Evolutionary conservation across 768 basidiomycete species (phyloP), one percentile per base, ranked within the genome.

Genomic region (Phylloporus sp.): DNA sequence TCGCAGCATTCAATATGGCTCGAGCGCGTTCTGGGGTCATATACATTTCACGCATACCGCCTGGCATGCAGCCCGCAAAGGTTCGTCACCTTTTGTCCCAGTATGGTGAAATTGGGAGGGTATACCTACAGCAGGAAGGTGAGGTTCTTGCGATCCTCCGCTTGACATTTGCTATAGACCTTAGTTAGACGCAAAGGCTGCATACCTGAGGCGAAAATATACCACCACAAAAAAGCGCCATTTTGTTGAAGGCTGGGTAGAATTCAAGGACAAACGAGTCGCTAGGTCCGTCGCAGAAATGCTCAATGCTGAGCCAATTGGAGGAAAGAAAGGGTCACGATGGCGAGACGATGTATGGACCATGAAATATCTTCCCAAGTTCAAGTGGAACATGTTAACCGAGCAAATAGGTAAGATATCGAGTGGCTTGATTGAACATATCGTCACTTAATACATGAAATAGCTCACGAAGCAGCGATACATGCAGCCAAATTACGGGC

Each of bases 261-360:
- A 99, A 70, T 97, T 98, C 74, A 85, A 87, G 58, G 89, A 97
- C 72, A 98, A 98, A 71, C 84, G 81, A 42, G 76, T 97, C 39
- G 97, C 94, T 0, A 81, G 94, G 18, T 84, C 83, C 34, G 86
- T 95, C 9, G 95, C 95, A 8, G 91, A 83, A 50, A 92, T 98
- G 91, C 75, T 99, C 57, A 99, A 99, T 65, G 97, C 95, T 2
- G 86, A 94, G 62, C 81, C 92, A 1, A 94, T 99, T 53, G 97
- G 95, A 26, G 93, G 92, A 2, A 95, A 92, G 75, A 93, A 92
- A 67, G 86, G 88, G 6, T 79, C 83, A 3, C 77, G 91, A 52
- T 97, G 92, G 91, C 77, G 91, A 65, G 95, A 98, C 64, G 97
- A 99, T 58, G 85, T 99, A 8, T 99, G 97, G 97, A 97, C 97